Percentiles rank a stretch among this genome's conserved stretches.
Evolutionary conservation across 1,284 basidiomycete genomes (phyloP).

Genomic region (Naganishia liquefaciens): DNA sequence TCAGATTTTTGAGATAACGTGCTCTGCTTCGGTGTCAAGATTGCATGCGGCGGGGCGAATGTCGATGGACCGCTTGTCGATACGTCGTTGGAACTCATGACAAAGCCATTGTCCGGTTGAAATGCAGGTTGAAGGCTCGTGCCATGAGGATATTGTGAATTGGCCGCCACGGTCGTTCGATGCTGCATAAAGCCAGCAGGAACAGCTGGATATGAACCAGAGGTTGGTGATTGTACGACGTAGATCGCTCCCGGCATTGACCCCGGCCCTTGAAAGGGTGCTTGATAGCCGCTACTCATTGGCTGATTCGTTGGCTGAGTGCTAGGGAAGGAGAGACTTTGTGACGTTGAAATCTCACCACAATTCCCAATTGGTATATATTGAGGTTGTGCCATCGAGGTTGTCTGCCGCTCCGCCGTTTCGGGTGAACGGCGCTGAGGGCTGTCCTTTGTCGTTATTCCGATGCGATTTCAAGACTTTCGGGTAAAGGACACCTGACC

Average conservation of each 20-base stretch:
- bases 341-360: not conserved
- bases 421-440: not conserved
- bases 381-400: not conserved
- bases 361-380: not conserved
- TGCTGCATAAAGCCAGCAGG: constrained; percentile 14
- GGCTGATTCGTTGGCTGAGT: not conserved
- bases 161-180: not conserved
- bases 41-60: no score
- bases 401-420: not conserved
- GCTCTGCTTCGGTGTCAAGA: no score
- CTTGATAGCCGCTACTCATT: not conserved
- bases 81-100: no score
- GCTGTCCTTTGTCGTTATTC: no score
- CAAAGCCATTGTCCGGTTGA: no score
- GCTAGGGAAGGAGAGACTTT: not conserved
- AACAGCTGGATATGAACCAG: no score
- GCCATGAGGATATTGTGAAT: not conserved
- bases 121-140: no score
- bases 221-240: not conserved
- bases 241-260: not conserved
- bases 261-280: not conserved
- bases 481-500: no score
- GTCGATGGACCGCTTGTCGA: no score
- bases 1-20: no score
- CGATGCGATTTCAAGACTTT: no score